phyloP scores from a whole-genome alignment of 768 basidiomycete genomes.

The Sistotremastrum suecicum region DNA sequence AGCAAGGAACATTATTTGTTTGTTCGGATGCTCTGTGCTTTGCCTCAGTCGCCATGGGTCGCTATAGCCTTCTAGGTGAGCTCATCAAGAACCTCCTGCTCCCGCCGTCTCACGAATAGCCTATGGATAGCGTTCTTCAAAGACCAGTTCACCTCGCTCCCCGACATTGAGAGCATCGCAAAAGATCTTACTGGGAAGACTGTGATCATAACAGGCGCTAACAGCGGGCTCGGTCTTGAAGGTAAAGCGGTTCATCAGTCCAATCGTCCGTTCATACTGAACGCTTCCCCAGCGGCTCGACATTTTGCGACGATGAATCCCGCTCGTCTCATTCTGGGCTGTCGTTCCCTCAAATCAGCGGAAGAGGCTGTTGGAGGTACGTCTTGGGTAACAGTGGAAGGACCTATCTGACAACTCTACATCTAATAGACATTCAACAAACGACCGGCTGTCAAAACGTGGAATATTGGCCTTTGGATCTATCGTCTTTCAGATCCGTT shows the following conservation, averaged over 20 bases:
- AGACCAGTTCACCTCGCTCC: constrained; percentile 3
- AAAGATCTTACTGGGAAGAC: constrained; percentile 20
- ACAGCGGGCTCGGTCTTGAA: constrained; percentile 18
- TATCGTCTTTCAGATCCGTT: constrained; percentile 28
- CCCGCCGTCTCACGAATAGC: no score
- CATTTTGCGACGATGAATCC: constrained; percentile 33
- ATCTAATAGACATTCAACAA: constrained; percentile 1
- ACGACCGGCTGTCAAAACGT: constrained; percentile 19
- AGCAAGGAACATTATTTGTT: no score
- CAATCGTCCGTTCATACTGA: no score
- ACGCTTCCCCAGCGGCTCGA: no score
- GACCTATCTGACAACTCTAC: not conserved
- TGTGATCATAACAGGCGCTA: constrained; percentile 14
- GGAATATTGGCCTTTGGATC: constrained; percentile 28
- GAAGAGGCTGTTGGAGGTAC: constrained; percentile 20
- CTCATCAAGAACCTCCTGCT: no score
- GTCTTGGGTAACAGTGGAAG: constrained; percentile 3
- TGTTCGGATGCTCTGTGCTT: no score
- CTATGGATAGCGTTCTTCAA: no score
- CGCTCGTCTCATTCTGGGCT: constrained; percentile 25
- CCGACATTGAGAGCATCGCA: constrained; percentile 11
- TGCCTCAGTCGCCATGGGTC: no score
- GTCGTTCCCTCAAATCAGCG: constrained; percentile 1
- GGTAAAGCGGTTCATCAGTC: no score
- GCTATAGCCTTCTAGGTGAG: no score